Evolutionary conservation across 1,284 basidiomycete species (phyloP).

Genomic region (Fomes fomentarius): DNA sequence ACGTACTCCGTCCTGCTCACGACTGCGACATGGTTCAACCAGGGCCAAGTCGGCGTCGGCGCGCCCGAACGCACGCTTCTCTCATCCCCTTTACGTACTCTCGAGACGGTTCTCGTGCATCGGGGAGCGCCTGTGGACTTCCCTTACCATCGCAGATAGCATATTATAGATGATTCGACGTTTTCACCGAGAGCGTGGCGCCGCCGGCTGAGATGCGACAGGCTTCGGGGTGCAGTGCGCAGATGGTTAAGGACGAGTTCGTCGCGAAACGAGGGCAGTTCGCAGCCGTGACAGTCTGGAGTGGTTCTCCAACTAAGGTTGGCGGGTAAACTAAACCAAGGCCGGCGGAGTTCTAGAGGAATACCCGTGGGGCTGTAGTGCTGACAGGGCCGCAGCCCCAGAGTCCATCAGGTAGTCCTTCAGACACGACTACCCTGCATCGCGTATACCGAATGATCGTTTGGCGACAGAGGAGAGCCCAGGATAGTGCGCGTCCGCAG

Average conservation of each 20-base stretch:
- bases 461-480: no score
- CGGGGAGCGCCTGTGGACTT: neutral
- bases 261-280: neutral
- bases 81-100: neutral
- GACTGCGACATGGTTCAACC: no score
- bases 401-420: no score
- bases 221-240: neutral
- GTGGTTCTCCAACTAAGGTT: no score
- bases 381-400: no score
- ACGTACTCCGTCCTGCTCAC: no score
- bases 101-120: neutral
- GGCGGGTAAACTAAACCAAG: no score
- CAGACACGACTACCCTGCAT: no score
- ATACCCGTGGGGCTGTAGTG: no score
- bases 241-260: neutral
- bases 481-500: no score
- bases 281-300: neutral
- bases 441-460: no score
- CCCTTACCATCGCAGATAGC: neutral
- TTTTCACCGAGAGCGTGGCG: neutral
- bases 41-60: neutral
- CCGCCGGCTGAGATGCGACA: neutral
- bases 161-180: neutral
- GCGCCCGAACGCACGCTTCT: neutral
- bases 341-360: neutral